These are phyloP conservation scores for Colletotrichum cereale DNA, from an alignment of 2,329 filamentous ascomycete species.

Conservation along the genomic window DNA sequence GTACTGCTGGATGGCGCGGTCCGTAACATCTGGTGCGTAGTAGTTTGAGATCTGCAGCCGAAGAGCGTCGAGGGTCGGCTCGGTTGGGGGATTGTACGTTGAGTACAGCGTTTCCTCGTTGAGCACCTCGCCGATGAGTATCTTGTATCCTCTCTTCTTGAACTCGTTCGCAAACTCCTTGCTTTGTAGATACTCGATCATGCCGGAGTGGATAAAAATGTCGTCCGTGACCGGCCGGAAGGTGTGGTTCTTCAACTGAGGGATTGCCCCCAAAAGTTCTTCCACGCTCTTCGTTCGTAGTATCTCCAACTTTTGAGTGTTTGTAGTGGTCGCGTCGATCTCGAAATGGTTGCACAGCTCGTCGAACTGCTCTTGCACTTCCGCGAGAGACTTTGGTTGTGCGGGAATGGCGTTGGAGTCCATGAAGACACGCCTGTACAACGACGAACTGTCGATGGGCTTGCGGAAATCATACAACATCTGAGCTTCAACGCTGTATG, in stretches of 20 bases:
- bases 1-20: slow-evolving; percentile 53
- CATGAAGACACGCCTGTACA: slow-evolving; percentile 56
- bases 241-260: slow-evolving; percentile 57
- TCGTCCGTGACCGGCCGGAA: slow-evolving; percentile 60
- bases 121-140: slow-evolving; percentile 58
- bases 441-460: slow-evolving; percentile 25
- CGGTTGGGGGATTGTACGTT: slow-evolving; percentile 52
- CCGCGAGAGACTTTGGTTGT: slow-evolving; percentile 54
- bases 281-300: slow-evolving; percentile 49
- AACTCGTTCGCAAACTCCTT: slow-evolving; percentile 54
- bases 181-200: slow-evolving; percentile 54
- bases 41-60: slow-evolving; percentile 56
- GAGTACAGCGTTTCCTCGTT: slow-evolving; percentile 60
- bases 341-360: slow-evolving; percentile 54
- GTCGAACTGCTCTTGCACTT: slow-evolving; percentile 56
- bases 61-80: slow-evolving; percentile 50
- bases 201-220: slow-evolving; percentile 53
- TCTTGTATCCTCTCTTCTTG: slow-evolving; percentile 47
- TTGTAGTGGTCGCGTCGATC: slow-evolving; percentile 43
- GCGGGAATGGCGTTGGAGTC: slow-evolving; percentile 60
- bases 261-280: slow-evolving; percentile 51
- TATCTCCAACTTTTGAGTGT: slow-evolving; percentile 48
- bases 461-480: slow-evolving; percentile 52
- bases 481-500: slow-evolving; percentile 57
- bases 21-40: slow-evolving; percentile 54